These are phyloP conservation scores for Sphagnurus paluster DNA, from an alignment of 1,284 basidiomycete genomes.

Conservation along the genomic window DNA sequence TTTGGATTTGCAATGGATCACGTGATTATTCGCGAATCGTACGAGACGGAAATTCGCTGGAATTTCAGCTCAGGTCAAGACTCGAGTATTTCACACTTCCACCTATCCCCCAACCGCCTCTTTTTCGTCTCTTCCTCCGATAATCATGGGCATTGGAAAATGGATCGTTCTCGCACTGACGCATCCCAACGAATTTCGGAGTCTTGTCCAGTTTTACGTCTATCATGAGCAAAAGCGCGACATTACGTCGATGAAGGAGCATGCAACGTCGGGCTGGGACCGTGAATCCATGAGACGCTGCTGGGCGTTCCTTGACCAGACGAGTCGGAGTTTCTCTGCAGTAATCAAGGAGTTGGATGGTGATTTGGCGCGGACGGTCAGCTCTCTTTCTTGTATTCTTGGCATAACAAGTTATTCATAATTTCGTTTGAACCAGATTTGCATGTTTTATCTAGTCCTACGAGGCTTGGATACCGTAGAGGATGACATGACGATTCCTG, in stretches of 20 bases:
- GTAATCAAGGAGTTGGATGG: constrained; percentile 98
- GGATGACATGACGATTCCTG: constrained; percentile 96
- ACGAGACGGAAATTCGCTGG: no score
- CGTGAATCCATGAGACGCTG: constrained; percentile 84
- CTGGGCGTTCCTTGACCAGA: constrained; percentile 89
- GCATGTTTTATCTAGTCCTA: constrained; percentile 94
- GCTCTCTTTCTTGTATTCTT: constrained; percentile 26
- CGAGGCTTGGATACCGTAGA: constrained; percentile 95
- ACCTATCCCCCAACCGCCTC: neutral
- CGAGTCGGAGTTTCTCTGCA: constrained; percentile 88
- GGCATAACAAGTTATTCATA: neutral
- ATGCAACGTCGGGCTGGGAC: constrained; percentile 81
- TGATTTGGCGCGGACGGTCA: constrained; percentile 87
- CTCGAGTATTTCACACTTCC: no score
- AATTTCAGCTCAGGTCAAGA: no score
- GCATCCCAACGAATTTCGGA: constrained; percentile 78
- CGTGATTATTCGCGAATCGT: no score
- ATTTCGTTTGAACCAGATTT: constrained; percentile 67
- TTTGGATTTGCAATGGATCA: no score
- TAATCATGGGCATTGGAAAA: constrained; percentile 37
- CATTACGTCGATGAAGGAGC: constrained; percentile 71
- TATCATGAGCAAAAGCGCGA: constrained; percentile 82
- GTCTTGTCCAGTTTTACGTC: constrained; percentile 75
- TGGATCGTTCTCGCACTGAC: constrained; percentile 67
- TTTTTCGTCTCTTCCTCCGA: neutral